A percentile compares a stretch with the other conserved stretches of the same genome.
Evolutionary conservation across 768 basidiomycete genomes (phyloP).

Genomic region (Mycena chlorophos): DNA sequence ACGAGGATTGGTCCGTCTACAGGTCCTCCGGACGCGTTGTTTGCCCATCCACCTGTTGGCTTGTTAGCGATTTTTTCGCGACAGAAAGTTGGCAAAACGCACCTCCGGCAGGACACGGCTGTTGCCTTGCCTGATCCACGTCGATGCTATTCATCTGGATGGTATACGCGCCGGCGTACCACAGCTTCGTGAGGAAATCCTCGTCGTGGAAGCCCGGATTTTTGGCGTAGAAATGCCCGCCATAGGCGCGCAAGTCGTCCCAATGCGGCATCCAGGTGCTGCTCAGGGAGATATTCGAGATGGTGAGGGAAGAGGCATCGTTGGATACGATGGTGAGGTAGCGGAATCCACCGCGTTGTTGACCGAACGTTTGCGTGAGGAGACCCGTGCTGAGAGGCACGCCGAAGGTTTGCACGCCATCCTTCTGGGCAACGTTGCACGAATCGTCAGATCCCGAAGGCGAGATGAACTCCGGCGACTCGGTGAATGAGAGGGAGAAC

Average conservation of each 20-base stretch:
- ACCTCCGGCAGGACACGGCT: conserved; percentile 29
- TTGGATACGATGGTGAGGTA: conserved; percentile 48
- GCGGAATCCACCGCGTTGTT: conserved; percentile 49
- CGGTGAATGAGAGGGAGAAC: conserved; percentile 51
- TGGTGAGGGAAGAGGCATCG: conserved; percentile 35
- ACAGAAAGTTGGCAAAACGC: not conserved
- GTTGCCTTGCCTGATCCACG: conserved; percentile 34
- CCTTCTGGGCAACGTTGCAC: conserved; percentile 31
- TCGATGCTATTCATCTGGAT: conserved; percentile 52
- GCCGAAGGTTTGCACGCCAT: conserved; percentile 37
- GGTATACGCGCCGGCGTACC: conserved; percentile 57
- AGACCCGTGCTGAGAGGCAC: conserved; percentile 28
- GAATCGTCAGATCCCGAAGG: conserved; percentile 46
- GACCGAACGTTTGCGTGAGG: conserved; percentile 37
- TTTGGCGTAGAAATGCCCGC: conserved; percentile 47
- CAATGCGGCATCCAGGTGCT: conserved; percentile 52
- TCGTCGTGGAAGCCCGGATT: conserved; percentile 45
- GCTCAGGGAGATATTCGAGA: conserved; percentile 44
- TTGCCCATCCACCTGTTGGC: conserved; percentile 41
- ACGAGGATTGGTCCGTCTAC: conserved; percentile 52
- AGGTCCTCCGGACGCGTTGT: conserved; percentile 49
- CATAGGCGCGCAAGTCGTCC: conserved; percentile 45
- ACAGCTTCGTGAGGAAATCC: conserved; percentile 49
- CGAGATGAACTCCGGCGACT: conserved; percentile 49
- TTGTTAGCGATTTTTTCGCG: not conserved